Base-by-base conservation (phyloP, 768 basidiomycete genomes). In the Termitomyces sp. region DNA sequence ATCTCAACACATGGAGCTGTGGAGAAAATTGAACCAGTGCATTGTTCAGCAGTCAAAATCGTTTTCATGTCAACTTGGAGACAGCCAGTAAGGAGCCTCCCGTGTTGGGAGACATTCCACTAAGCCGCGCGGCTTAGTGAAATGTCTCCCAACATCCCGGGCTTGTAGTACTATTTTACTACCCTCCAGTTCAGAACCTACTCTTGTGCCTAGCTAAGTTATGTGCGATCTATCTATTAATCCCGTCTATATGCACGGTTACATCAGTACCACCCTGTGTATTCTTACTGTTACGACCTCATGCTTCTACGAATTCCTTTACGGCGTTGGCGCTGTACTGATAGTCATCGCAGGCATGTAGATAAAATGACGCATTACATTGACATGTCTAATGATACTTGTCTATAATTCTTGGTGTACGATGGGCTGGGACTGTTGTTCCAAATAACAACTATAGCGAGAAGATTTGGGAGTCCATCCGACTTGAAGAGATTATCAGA, bases 401-500 rank as follows among this genome's bases (percentile, higher is more conserved):
- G 50, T 30, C 50, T 51, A 51, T 28, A 51, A 41, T 41, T 51
- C 38, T n/a, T 51, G 38, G n/a, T 51, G 50, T 40, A 12, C n/a
- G 38, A 41, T 31, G 26, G 30, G 48, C 14, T 41, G 30, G 14
- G 41, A 33, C 19, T 38, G 51, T 31, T 15, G 11, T 59, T 54
- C 68, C 11, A 75, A 37, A 53, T 74, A 75, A 50, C 73, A 75
- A 15, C 64, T 62, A 57, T 68, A 75, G 15, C 68, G 65, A 2
- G 65, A 46, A 19, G 71, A 70, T 19, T 67, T 57, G 1, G 57
- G 65, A 43, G 72, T 68, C 71, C 70, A 76, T 9, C 73, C 73
- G 33, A 75, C 74, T 75, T 8, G 3, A 12, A 47, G 19, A 33
- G 15, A 1, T 10, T 5, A 49, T 50, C 3, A 50, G 23, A 23